Evolutionary conservation across 2,329 filamentous ascomycete species (phyloP).

Genomic region (Cytospora leucostoma): DNA sequence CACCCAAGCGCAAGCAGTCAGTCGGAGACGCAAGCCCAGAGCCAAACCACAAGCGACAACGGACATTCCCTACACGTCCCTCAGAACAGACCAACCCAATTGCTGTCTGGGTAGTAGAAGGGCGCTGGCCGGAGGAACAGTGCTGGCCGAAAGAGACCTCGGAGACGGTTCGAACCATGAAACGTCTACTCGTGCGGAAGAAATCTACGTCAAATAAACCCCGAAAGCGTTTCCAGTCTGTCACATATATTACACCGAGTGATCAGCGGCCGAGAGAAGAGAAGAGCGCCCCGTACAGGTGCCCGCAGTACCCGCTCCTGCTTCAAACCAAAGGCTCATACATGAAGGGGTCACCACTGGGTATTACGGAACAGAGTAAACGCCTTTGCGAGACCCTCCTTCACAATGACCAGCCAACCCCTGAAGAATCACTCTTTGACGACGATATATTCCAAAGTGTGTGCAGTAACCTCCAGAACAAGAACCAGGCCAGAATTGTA

Average conservation of each 20-base stretch:
- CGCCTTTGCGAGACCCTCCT: conserved; percentile 37
- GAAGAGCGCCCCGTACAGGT: conserved; percentile 37
- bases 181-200: conserved; percentile 37
- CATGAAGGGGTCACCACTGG: conserved; percentile 37
- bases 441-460: conserved; percentile 37
- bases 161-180: conserved; percentile 31
- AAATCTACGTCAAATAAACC: conserved; percentile 31
- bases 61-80: conserved; percentile 2
- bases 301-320: conserved; percentile 36
- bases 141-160: not conserved
- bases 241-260: conserved; percentile 31
- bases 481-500: conserved; percentile 43
- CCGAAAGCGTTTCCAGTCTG: conserved; percentile 36
- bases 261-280: conserved; percentile 37
- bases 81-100: conserved; percentile 20
- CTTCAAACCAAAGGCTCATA: conserved; percentile 41
- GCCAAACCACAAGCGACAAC: conserved; percentile 9
- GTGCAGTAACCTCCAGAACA: conserved; percentile 36
- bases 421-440: conserved; percentile 36
- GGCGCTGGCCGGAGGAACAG: conserved; percentile 26
- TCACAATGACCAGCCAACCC: conserved; percentile 35
- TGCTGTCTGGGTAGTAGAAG: conserved; percentile 29
- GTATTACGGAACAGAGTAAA: conserved; percentile 38
- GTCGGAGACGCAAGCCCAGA: conserved; percentile 2
- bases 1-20: not conserved